phyloP scores from a whole-genome alignment of 306 rosid genomes.

The Prunus fruticosa region DNA sequence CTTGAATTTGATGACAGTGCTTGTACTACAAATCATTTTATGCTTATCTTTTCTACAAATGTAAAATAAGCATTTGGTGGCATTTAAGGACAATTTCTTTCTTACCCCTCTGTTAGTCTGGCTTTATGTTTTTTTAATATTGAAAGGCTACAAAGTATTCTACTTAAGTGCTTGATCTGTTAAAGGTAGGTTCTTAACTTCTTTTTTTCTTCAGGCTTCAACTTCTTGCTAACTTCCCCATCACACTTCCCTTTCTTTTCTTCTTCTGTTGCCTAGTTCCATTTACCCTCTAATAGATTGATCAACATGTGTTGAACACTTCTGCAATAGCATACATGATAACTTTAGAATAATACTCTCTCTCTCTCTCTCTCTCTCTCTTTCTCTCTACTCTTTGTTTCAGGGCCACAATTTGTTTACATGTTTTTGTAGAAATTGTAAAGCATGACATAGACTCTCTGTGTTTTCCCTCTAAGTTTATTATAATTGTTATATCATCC shows the following conservation, averaged over 20 bases:
- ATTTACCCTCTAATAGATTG: not conserved
- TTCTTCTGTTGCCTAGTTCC: not conserved
- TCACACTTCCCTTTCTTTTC: not conserved
- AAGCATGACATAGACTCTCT: not conserved
- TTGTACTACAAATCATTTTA: no score
- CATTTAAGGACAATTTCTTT: no score
- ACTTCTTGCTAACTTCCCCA: not conserved
- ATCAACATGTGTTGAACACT: not conserved
- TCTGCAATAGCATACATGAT: not conserved
- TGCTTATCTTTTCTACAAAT: no score
- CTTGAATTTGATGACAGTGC: no score
- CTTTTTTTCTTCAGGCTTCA: not conserved
- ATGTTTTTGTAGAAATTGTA: not conserved
- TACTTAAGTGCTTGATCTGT: not conserved
- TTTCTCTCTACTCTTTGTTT: not conserved
- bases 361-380: not conserved
- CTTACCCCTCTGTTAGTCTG: not conserved
- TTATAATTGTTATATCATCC: not conserved
- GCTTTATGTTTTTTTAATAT: not conserved
- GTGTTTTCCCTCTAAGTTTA: not conserved
- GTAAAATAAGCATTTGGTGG: no score
- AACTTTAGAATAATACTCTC: not conserved
- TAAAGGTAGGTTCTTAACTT: not conserved
- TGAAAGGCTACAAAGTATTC: not conserved
- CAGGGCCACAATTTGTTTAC: not conserved